Evolutionary conservation across 257 asterid genomes (phyloP).

Genomic region (Orobanche coerulescens): DNA sequence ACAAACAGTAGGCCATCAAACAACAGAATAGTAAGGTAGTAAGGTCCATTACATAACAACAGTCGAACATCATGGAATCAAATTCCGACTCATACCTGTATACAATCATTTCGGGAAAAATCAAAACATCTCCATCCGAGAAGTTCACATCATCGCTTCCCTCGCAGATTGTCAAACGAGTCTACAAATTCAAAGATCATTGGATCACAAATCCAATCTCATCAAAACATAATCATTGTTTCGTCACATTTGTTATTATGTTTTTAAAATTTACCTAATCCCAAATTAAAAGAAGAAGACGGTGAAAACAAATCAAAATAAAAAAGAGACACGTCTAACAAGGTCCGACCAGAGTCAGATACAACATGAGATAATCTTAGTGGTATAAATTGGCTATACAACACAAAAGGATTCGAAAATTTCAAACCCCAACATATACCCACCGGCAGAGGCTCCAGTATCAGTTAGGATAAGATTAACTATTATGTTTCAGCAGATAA

Average conservation of each 20-base stretch:
- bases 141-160: constrained; percentile 46
- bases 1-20: constrained; percentile 1
- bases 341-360: too few species aligned
- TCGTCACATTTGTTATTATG: neutral
- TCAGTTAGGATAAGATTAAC: too few species aligned
- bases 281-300: neutral
- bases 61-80: neutral
- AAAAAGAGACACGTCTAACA: neutral
- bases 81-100: constrained; percentile 49
- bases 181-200: constrained; percentile 39
- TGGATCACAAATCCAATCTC: constrained; percentile 14
- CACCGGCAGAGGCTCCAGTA: too few species aligned
- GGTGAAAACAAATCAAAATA: neutral
- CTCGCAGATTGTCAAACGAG: constrained; percentile 80
- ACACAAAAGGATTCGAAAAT: too few species aligned
- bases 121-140: constrained; percentile 75
- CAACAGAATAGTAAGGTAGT: constrained; percentile 13
- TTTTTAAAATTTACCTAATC: neutral
- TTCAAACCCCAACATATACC: too few species aligned
- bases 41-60: constrained; percentile 2
- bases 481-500: neutral
- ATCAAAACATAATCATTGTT: neutral
- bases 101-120: constrained; percentile 82
- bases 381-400: too few species aligned
- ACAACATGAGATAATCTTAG: too few species aligned